phyloP scores from a whole-genome alignment of 2,329 filamentous ascomycete genomes.

The Geosmithia morbida region DNA sequence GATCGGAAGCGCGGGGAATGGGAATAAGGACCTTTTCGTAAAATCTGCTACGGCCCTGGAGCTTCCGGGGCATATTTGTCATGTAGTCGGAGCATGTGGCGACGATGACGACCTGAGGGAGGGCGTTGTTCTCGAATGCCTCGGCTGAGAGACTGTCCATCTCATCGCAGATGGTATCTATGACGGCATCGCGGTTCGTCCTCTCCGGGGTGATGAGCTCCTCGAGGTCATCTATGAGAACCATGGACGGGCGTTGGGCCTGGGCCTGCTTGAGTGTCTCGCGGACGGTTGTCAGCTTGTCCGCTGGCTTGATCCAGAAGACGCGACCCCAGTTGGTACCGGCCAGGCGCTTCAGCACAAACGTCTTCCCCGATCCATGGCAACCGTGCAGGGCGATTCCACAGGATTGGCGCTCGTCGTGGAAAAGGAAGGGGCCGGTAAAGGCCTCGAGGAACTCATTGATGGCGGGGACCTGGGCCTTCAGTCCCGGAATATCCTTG shows the following conservation, averaged over 20 bases:
- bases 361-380: conserved; percentile 71
- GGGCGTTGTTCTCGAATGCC: conserved; percentile 17
- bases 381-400: conserved; percentile 68
- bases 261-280: conserved; percentile 57
- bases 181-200: conserved; percentile 31
- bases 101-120: conserved; percentile 54
- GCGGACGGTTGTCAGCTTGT: conserved; percentile 45
- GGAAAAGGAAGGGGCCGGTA: conserved; percentile 17
- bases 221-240: conserved; percentile 69
- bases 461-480: conserved; percentile 46
- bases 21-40: conserved; percentile 56
- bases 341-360: conserved; percentile 55
- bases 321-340: conserved; percentile 57
- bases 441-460: conserved; percentile 52
- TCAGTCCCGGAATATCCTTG: conserved; percentile 52
- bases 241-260: conserved; percentile 56
- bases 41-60: conserved; percentile 54
- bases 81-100: conserved; percentile 59
- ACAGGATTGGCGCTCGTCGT: conserved; percentile 18
- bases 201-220: conserved; percentile 49
- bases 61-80: conserved; percentile 53
- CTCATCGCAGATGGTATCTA: conserved; percentile 35
- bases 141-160: conserved; percentile 37
- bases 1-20: conserved; percentile 56
- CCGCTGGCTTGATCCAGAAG: conserved; percentile 40